phyloP scores from a whole-genome alignment of 2,329 filamentous ascomycete genomes.

The Fusarium nurragi region DNA sequence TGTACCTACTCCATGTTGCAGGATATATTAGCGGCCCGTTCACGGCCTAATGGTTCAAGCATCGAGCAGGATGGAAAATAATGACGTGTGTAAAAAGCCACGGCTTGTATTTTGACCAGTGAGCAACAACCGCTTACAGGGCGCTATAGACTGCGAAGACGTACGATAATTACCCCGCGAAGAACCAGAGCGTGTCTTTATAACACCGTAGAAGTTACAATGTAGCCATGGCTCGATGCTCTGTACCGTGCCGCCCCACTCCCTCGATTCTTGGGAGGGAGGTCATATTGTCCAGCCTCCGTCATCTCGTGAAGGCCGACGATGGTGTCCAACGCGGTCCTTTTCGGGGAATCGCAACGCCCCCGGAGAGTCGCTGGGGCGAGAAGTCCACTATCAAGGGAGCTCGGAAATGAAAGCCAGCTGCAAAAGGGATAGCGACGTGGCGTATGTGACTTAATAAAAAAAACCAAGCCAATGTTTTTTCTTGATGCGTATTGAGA shows the following conservation, averaged over 20 bases:
- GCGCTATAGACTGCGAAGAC: background rate
- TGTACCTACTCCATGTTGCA: background rate
- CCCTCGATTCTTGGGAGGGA: too few relatives aligned
- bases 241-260: background rate
- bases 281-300: too few relatives aligned
- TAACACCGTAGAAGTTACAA: background rate
- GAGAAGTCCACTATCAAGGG: background rate
- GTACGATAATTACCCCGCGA: background rate
- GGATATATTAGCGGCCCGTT: background rate
- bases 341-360: background rate
- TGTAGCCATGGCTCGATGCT: background rate
- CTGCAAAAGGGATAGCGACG: too few relatives aligned
- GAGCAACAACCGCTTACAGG: background rate
- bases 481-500: too few relatives aligned
- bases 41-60: background rate
- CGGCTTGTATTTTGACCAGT: background rate
- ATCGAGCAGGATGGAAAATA: background rate
- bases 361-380: background rate
- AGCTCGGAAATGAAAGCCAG: background rate
- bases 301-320: background rate
- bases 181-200: background rate
- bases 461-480: too few relatives aligned
- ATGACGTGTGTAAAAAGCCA: constrained; percentile 31
- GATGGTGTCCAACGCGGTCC: background rate
- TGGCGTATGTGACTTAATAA: too few relatives aligned